These are phyloP conservation scores for Volvariella surrecta DNA, from an alignment of 1,284 basidiomycete genomes.

Conservation along the genomic window DNA sequence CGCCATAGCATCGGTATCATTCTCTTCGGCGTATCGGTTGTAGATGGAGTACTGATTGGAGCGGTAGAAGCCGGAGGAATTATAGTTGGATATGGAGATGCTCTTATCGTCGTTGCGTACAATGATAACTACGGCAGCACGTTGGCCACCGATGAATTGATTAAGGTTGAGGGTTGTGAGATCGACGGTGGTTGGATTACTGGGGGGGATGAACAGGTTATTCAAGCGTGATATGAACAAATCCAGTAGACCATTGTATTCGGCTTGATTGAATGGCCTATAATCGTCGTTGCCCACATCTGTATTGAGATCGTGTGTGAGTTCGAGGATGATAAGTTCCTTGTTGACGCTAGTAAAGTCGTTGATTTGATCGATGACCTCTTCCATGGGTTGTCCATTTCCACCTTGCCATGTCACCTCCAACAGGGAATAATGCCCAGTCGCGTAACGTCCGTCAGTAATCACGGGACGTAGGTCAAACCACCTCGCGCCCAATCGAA, in stretches of 20 bases:
- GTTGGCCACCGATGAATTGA: background rate
- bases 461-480: background rate
- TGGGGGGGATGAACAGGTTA: background rate
- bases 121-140: background rate
- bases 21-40: background rate
- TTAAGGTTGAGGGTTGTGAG: background rate
- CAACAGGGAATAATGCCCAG: background rate
- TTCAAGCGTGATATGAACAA: background rate
- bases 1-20: background rate
- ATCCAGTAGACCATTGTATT: background rate
- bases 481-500: background rate
- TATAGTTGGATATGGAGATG: background rate
- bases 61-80: conserved; percentile 1
- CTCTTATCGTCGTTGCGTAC: background rate
- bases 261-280: background rate
- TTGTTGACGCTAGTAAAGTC: background rate
- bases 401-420: background rate
- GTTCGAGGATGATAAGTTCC: background rate
- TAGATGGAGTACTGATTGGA: background rate
- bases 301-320: background rate
- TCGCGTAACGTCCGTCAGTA: background rate
- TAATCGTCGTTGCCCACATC: background rate
- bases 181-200: background rate
- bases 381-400: background rate
- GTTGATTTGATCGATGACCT: conserved; percentile 1